Evolutionary conservation across 2,329 filamentous ascomycete species (phyloP).

Genomic region (Nigrospora osmanthi): DNA sequence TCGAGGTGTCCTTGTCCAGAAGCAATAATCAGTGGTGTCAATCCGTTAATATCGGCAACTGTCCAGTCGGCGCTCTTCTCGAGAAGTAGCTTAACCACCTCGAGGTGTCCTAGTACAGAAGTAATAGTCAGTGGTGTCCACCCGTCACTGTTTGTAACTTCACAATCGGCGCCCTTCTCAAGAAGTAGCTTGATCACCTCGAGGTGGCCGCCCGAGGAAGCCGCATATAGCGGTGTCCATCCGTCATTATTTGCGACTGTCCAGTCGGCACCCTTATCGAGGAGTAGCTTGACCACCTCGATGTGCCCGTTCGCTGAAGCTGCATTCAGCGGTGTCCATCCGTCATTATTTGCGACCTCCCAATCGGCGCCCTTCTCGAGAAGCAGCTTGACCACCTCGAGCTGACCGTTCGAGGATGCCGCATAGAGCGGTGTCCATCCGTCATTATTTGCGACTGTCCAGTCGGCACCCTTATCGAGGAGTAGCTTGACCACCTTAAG

Average conservation of each 20-base stretch:
- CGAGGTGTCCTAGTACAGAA: neutral
- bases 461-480: too few relatives aligned
- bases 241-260: too few relatives aligned
- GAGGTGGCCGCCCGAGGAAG: too few relatives aligned
- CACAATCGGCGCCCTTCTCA: conserved; percentile 15
- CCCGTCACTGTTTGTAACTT: conserved; percentile 16
- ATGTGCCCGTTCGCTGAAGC: conserved; percentile 5
- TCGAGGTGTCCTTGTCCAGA: too few relatives aligned
- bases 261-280: too few relatives aligned
- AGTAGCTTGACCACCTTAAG: conserved; percentile 5
- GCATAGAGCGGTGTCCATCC: too few relatives aligned
- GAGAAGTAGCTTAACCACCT: neutral
- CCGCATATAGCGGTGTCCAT: too few relatives aligned
- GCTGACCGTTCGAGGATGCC: too few relatives aligned
- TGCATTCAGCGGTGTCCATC: neutral
- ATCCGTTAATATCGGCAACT: neutral
- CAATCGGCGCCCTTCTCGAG: neutral
- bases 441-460: too few relatives aligned
- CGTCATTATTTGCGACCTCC: neutral
- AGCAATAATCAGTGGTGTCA: neutral
- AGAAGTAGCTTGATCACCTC: conserved; percentile 1
- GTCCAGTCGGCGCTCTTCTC: conserved; percentile 1
- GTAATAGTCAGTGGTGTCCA: conserved; percentile 6
- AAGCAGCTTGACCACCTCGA: conserved; percentile 14
- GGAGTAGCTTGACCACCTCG: conserved; percentile 1